phyloP scores from a whole-genome alignment of 148 eudicot genomes.

The Heliosperma pusillum region DNA sequence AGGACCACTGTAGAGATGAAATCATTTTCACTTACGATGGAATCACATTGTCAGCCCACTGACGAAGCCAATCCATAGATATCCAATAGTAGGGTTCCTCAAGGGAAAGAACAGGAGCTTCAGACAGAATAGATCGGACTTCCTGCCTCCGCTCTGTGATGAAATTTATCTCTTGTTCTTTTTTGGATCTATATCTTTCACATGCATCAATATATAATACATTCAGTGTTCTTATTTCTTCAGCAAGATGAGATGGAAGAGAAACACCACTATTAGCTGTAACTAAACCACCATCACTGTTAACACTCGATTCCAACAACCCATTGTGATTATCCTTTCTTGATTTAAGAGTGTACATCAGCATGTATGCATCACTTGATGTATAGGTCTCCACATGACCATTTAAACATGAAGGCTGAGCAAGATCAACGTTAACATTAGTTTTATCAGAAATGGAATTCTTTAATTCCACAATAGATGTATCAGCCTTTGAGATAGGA shows the following conservation, averaged over 20 bases:
- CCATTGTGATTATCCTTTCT: slow-evolving; percentile 38
- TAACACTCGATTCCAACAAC: slow-evolving; percentile 25
- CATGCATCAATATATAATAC: slow-evolving; percentile 48
- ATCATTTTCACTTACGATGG: slow-evolving; percentile 46
- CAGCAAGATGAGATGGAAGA: slow-evolving; percentile 75
- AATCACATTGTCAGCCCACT: slow-evolving; percentile 75
- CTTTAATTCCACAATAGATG: slow-evolving; percentile 34
- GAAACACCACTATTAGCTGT: slow-evolving; percentile 29
- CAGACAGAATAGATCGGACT: slow-evolving; percentile 78
- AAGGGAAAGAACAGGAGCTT: slow-evolving; percentile 68
- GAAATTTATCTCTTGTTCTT: slow-evolving; percentile 50
- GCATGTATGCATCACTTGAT: slow-evolving; percentile 95
- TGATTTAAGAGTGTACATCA: slow-evolving; percentile 70
- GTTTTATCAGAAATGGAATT: slow-evolving; percentile 35
- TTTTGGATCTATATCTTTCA: slow-evolving; percentile 57
- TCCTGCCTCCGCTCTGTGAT: slow-evolving; percentile 79
- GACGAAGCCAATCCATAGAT: slow-evolving; percentile 92
- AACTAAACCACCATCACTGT: slow-evolving; percentile 25
- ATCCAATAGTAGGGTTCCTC: slow-evolving; percentile 78
- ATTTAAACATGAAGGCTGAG: slow-evolving; percentile 28
- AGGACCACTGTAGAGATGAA: background rate
- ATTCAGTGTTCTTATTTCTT: slow-evolving; percentile 58
- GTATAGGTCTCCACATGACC: slow-evolving; percentile 54
- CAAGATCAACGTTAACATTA: slow-evolving; percentile 27
- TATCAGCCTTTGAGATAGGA: slow-evolving; percentile 43